These are phyloP conservation scores for Madurella fahalii DNA, from an alignment of 2,329 filamentous ascomycete species.

Conservation along the genomic window DNA sequence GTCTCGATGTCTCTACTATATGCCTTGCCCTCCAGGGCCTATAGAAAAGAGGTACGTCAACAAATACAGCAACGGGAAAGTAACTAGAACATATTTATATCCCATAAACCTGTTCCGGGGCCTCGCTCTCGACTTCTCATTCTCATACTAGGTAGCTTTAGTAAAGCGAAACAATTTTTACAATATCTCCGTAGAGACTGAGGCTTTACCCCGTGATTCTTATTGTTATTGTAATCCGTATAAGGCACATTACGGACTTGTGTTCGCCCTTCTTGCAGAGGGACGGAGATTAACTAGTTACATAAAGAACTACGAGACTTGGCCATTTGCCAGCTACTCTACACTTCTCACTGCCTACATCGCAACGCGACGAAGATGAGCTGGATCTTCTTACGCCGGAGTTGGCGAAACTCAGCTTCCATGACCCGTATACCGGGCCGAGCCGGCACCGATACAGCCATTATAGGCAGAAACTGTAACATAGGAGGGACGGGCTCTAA, in stretches of 20 bases:
- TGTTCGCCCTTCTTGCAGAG: too few relatives aligned
- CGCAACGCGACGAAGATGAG: constrained; percentile 5
- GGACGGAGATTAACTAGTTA: too few relatives aligned
- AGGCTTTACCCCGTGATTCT: too few relatives aligned
- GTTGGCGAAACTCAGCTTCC: constrained; percentile 12
- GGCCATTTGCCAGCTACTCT: too few relatives aligned
- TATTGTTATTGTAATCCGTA: too few relatives aligned
- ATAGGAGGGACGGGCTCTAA: constrained; percentile 6
- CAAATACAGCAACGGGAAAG: not conserved
- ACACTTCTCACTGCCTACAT: constrained; percentile 12
- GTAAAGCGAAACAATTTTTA: too few relatives aligned
- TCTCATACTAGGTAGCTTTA: too few relatives aligned
- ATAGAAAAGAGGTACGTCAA: not conserved
- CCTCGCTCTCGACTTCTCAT: too few relatives aligned
- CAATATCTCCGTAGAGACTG: too few relatives aligned
- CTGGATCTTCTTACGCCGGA: constrained; percentile 8
- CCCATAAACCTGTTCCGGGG: not conserved
- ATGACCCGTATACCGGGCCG: not conserved
- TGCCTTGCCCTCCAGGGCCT: not conserved
- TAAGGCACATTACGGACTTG: too few relatives aligned
- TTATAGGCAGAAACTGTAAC: constrained; percentile 7
- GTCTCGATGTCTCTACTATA: not conserved
- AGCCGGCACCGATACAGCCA: constrained; percentile 7
- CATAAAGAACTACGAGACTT: too few relatives aligned
- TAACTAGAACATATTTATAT: not conserved